These are phyloP conservation scores for Ophiostoma australiae DNA, from an alignment of 2,329 filamentous ascomycete genomes.

Conservation along the genomic window DNA sequence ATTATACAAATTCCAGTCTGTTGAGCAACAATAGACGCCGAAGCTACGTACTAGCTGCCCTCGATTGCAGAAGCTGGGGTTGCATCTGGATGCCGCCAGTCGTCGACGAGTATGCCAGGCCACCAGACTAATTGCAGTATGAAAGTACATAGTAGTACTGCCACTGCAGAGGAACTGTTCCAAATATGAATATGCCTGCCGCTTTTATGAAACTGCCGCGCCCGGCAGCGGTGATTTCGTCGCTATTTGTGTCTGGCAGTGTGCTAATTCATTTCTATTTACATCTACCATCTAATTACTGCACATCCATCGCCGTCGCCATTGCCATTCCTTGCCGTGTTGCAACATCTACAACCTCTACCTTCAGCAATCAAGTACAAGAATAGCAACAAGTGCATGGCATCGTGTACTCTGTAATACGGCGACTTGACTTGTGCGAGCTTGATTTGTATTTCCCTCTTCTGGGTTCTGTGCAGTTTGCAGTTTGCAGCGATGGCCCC, in stretches of 20 bases:
- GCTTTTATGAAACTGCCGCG: no score
- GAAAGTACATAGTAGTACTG: no score
- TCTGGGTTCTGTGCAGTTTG: no score
- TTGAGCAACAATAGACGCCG: not conserved
- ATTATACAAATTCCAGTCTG: not conserved
- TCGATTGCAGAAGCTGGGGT: not conserved
- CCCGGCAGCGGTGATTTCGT: no score
- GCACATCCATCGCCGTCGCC: not conserved
- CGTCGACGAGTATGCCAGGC: not conserved
- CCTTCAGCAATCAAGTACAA: not conserved
- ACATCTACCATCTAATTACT: not conserved
- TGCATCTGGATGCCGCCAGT: not conserved
- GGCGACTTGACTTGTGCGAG: not conserved
- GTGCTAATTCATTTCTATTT: not conserved
- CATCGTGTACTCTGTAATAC: not conserved
- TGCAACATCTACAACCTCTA: not conserved
- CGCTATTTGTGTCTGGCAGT: not conserved
- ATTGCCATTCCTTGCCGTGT: not conserved
- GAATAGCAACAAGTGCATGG: conserved; percentile 5
- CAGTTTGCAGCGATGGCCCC: not conserved
- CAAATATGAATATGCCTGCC: no score
- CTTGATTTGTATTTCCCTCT: not conserved
- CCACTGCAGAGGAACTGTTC: no score
- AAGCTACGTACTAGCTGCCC: not conserved
- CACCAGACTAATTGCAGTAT: no score